A percentile compares a stretch with the other conserved stretches of the same genome.
Conservation (phyloP, 1,139 yeast species). For the Debaryomyces coudertii region DNA sequence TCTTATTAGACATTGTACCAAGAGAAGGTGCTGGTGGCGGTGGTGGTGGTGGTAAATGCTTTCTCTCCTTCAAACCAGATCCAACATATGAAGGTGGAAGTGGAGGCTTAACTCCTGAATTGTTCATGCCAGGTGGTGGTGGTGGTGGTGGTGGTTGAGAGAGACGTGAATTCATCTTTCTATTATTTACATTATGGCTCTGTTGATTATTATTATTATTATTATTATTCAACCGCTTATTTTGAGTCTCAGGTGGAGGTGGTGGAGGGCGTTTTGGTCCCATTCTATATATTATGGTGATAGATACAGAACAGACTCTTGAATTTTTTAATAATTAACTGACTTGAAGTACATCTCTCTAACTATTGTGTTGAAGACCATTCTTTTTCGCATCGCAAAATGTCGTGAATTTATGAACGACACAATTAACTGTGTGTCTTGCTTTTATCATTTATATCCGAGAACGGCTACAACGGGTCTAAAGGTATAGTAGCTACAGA, state of each 20-base stretch:
- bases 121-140: constrained; percentile 13
- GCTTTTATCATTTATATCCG: background rate
- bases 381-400: constrained; percentile 1
- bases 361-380: background rate
- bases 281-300: constrained; percentile 17
- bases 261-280: constrained; percentile 38
- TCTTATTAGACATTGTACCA: constrained; percentile 5
- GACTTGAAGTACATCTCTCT: background rate
- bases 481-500: background rate
- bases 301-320: constrained; percentile 1
- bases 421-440: background rate
- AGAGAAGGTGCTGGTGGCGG: constrained; percentile 24
- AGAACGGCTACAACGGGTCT: background rate
- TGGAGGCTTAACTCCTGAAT: constrained; percentile 14
- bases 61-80: background rate
- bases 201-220: constrained; percentile 13
- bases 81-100: constrained; percentile 17
- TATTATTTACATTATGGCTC: constrained; percentile 3
- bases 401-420: background rate
- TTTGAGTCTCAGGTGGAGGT: constrained; percentile 27
- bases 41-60: constrained; percentile 23
- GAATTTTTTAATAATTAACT: background rate
- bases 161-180: constrained; percentile 11
- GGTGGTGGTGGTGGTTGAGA: constrained; percentile 21
- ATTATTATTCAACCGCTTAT: constrained; percentile 11